Conservation (phyloP, 2,329 filamentous ascomycete species). For the Podosphaera leucotricha region DNA sequence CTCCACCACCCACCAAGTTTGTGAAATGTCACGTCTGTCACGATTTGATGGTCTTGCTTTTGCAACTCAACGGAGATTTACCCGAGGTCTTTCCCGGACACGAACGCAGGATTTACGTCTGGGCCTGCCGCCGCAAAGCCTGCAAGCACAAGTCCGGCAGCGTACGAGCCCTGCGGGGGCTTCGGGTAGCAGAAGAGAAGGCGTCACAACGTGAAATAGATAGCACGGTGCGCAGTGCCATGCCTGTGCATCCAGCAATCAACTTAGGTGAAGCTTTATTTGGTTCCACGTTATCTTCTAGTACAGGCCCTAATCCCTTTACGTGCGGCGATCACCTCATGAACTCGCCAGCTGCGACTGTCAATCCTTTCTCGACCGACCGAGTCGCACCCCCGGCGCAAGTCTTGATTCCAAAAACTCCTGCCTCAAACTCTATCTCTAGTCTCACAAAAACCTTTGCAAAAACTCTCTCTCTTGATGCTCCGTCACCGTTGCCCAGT, state of each 20-base stretch:
- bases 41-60: constrained; percentile 55
- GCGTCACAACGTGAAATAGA: constrained; percentile 3
- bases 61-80: constrained; percentile 80
- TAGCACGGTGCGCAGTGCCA: constrained; percentile 1
- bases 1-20: constrained; percentile 48
- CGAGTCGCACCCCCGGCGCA: background rate
- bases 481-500: constrained; percentile 17
- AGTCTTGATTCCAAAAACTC: constrained; percentile 17
- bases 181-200: constrained; percentile 23
- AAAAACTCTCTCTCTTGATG: constrained; percentile 52
- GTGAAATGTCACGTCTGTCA: constrained; percentile 79
- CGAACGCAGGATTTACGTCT: constrained; percentile 70
- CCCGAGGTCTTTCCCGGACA: constrained; percentile 70
- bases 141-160: constrained; percentile 70
- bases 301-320: constrained; percentile 12
- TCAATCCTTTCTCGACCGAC: constrained; percentile 33
- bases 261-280: constrained; percentile 42
- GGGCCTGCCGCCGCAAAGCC: constrained; percentile 52
- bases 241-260: constrained; percentile 6
- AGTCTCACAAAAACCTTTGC: constrained; percentile 40
- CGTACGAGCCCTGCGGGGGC: constrained; percentile 49
- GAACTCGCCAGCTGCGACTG: no score
- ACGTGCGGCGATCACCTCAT: constrained; percentile 1
- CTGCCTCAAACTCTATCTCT: constrained; percentile 15
- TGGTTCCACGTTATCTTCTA: constrained; percentile 38